Conservation (phyloP, 257 asterid genomes). For the Thymus mandschuricus region DNA sequence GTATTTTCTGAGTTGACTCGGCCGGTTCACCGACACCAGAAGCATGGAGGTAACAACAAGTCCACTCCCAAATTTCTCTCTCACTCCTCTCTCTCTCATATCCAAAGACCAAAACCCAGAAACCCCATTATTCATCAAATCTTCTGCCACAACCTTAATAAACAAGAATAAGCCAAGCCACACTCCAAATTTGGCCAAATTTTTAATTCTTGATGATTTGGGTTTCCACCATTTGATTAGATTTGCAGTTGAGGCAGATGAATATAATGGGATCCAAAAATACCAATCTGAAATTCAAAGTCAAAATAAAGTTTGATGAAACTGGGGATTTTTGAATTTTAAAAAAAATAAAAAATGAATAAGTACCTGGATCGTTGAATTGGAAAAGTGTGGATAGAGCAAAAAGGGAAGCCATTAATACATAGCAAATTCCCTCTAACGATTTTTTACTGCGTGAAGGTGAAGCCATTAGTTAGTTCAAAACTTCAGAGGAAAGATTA, state of each 20-base stretch:
- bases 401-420: slow-evolving; percentile 46
- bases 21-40: slow-evolving; percentile 34
- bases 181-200: slow-evolving; percentile 38
- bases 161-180: slow-evolving; percentile 56
- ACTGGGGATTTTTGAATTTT: background rate
- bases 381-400: slow-evolving; percentile 46
- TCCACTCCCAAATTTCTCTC: slow-evolving; percentile 77
- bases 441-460: slow-evolving; percentile 16
- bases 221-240: slow-evolving; percentile 33
- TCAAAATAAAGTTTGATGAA: background rate
- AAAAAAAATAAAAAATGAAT: background rate
- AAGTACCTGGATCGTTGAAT: slow-evolving; percentile 47
- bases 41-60: slow-evolving; percentile 60
- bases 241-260: slow-evolving; percentile 37
- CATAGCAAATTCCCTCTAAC: slow-evolving; percentile 25
- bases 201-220: slow-evolving; percentile 32
- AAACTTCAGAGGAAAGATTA: background rate
- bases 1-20: slow-evolving; percentile 34
- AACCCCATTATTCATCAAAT: slow-evolving; percentile 23
- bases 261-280: slow-evolving; percentile 49
- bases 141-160: slow-evolving; percentile 52
- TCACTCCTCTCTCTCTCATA: slow-evolving; percentile 64
- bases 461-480: slow-evolving; percentile 25
- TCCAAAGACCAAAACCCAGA: slow-evolving; percentile 53
- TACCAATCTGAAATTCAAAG: slow-evolving; percentile 44